These are phyloP conservation scores for Vaccinium myrtillus DNA, from an alignment of 148 eudicot species.

Conservation along the genomic window DNA sequence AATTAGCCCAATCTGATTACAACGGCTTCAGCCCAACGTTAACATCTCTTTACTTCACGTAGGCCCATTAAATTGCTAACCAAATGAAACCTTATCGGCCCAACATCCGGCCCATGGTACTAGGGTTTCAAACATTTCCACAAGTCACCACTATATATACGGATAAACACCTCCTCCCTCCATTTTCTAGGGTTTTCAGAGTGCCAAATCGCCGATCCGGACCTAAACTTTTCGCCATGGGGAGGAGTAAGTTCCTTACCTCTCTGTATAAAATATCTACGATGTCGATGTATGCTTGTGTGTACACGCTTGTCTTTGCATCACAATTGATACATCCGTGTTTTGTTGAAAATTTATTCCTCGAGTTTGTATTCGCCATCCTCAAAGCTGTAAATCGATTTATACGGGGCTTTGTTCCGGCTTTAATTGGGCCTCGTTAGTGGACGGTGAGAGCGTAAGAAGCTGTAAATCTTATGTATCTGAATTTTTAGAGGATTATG, in stretches of 20 bases:
- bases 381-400: background rate
- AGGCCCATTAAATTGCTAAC: background rate
- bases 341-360: background rate
- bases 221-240: background rate
- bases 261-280: background rate
- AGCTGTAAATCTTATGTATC: background rate
- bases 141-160: background rate
- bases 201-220: background rate
- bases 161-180: background rate
- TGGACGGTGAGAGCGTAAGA: background rate
- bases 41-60: background rate
- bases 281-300: background rate
- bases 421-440: background rate
- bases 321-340: background rate
- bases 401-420: background rate
- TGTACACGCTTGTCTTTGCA: background rate
- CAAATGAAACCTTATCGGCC: no score
- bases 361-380: background rate
- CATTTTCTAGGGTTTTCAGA: slow-evolving; percentile 11
- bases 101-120: background rate
- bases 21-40: background rate
- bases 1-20: no score
- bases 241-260: slow-evolving; percentile 14
- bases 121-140: background rate
- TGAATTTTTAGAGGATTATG: background rate